Evolutionary conservation across 371 early-diverging fungal species (phyloP).

Genomic region (Coemansia sp.): DNA sequence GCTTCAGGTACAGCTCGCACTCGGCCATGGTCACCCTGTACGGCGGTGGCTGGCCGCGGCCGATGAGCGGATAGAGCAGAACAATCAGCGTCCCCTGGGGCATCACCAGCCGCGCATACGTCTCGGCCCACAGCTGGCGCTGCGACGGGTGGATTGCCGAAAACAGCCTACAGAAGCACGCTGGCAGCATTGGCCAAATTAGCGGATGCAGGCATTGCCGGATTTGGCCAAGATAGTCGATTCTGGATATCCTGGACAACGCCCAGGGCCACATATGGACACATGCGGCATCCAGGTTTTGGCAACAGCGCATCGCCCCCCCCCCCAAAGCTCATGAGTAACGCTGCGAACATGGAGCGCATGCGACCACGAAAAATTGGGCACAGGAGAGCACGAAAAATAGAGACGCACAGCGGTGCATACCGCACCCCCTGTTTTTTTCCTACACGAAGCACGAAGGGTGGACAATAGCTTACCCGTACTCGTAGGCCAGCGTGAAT

Average conservation of each 20-base stretch:
- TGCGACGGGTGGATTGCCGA: conserved; percentile 73
- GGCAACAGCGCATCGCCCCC: too few relatives aligned
- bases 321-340: too few relatives aligned
- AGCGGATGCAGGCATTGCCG: neutral
- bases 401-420: too few relatives aligned
- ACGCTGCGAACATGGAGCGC: too few relatives aligned
- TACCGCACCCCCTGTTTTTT: neutral
- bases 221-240: neutral
- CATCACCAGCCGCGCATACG: conserved; percentile 66
- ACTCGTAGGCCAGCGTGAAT: conserved; percentile 41
- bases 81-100: conserved; percentile 77
- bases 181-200: neutral
- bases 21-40: conserved; percentile 58
- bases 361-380: too few relatives aligned
- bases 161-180: conserved; percentile 57
- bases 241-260: conserved; percentile 10
- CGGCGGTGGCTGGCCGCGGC: conserved; percentile 64
- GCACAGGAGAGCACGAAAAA: too few relatives aligned
- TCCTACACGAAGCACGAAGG: neutral
- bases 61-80: conserved; percentile 74
- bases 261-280: neutral
- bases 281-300: conserved; percentile 8
- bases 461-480: conserved; percentile 34
- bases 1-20: conserved; percentile 34
- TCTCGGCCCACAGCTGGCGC: conserved; percentile 68